These are phyloP conservation scores for Paecilomyces niveus DNA, from an alignment of 2,329 filamentous ascomycete species.

Conservation along the genomic window DNA sequence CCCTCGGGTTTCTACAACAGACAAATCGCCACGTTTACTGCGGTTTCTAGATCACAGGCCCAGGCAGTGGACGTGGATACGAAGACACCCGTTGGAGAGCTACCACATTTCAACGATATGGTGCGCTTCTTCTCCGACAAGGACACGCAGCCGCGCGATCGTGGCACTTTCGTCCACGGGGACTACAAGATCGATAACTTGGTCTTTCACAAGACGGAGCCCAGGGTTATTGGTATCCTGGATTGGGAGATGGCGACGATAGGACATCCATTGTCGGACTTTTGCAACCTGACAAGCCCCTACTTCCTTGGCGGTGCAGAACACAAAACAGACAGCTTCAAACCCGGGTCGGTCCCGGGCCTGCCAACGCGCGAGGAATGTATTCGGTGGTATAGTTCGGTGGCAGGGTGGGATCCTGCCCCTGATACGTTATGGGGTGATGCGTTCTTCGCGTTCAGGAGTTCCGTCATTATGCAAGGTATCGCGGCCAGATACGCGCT, in stretches of 20 bases:
- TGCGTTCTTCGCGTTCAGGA: conserved; percentile 55
- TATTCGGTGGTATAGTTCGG: conserved; percentile 59
- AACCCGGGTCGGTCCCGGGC: conserved; percentile 57
- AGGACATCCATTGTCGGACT: conserved; percentile 88
- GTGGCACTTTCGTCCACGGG: conserved; percentile 76
- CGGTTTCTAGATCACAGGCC: conserved; percentile 73
- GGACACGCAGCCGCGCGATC: conserved; percentile 65
- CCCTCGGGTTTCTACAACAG: conserved; percentile 72
- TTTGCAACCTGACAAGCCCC: conserved; percentile 64
- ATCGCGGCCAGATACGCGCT: conserved; percentile 82
- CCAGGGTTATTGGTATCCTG: conserved; percentile 82
- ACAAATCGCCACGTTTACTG: conserved; percentile 75
- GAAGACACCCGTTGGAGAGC: conserved; percentile 65
- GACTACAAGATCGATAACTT: conserved; percentile 95
- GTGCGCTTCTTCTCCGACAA: conserved; percentile 68
- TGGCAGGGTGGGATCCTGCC: conserved; percentile 64
- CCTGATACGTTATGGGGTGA: conserved; percentile 55
- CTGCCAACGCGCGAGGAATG: conserved; percentile 55
- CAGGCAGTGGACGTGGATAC: conserved; percentile 69
- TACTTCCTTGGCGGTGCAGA: conserved; percentile 29
- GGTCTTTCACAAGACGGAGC: conserved; percentile 82
- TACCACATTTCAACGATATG: conserved; percentile 78
- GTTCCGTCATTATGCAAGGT: conserved; percentile 67
- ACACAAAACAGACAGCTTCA: conserved; percentile 45
- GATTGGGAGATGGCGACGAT: conserved; percentile 99